Base-by-base conservation (phyloP, 495 filamentous ascomycete genomes). In the Aspergillus haitiensis region DNA sequence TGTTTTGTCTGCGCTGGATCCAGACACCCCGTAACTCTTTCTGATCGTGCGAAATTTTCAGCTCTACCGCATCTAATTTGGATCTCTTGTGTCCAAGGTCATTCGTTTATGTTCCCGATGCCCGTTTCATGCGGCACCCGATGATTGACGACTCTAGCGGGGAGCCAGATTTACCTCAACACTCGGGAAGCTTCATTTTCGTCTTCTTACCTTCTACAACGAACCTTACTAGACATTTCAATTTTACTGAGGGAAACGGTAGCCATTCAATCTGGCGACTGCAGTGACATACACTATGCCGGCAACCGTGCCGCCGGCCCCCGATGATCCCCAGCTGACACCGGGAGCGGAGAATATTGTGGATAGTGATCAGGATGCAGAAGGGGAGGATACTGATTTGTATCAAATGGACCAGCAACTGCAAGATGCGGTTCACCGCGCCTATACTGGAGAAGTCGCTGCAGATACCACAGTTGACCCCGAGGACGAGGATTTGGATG, bases 311-410 rank as follows among this genome's bases (percentile, higher is more conserved):
- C 72, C 74, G 70, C 71, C 75, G 66, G 69, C 68, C 61, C 64
- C 75, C 63, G 71, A 79, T 55, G 71, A 74, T 59, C 68, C 70
- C 52, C 68, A 72, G 60, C 66, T 71, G 57, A 69, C 70, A 62
- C 64, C 71, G 45, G 67, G 67, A 16, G 63, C 66, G 52, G 75
- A 60, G 16, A 46, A 75, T 47, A 60, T 70, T 64, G 67, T 71
- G 33, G 80, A 78, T 61, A 81, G 75, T 63, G 82, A 84, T 52
- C 70, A 76, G 60, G 84, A 84, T 61, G 82, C 79, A 13, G 78
- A 82, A 56, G 78, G 80, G 7, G 80, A 82, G 52, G 78, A 80
- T 46, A 76, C 77, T 7, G 77, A 80, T 53, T 49, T 77, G 13
- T 77, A 77, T 55, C 68, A 73, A 36, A 79, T 81, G 76, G 77